Evolutionary conservation across 1,284 basidiomycete species (phyloP).

Genomic region (Schizophyllum commune): DNA sequence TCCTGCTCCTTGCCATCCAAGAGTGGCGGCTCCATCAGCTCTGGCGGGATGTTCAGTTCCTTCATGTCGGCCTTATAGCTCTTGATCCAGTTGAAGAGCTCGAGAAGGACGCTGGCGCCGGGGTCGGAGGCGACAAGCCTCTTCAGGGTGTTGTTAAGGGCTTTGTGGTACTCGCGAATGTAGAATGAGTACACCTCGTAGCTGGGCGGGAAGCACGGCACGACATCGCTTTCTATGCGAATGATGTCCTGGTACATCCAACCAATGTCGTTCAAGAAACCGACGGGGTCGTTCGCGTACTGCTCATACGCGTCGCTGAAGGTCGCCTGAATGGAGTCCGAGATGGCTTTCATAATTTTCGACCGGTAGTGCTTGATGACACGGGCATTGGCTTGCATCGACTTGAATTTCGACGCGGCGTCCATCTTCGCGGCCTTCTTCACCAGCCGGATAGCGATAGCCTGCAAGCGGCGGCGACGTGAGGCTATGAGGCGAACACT

Average conservation of each 20-base stretch:
- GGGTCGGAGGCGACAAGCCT: constrained; percentile 70
- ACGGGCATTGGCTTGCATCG: constrained; percentile 88
- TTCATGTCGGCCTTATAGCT: constrained; percentile 95
- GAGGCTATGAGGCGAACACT: constrained; percentile 1
- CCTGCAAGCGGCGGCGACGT: constrained; percentile 36
- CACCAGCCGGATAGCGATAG: constrained; percentile 87
- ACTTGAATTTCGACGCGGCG: constrained; percentile 84
- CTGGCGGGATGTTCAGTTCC: constrained; percentile 77
- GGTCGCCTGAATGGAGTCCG: constrained; percentile 67
- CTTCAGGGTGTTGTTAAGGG: constrained; percentile 74
- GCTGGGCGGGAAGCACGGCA: constrained; percentile 87
- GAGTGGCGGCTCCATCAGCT: constrained; percentile 82
- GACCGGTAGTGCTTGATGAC: constrained; percentile 95
- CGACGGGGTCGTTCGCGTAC: constrained; percentile 56
- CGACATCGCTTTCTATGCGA: constrained; percentile 81
- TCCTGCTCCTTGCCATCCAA: constrained; percentile 90
- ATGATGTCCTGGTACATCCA: constrained; percentile 97
- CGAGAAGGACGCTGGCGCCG: constrained; percentile 81
- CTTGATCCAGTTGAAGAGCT: constrained; percentile 90
- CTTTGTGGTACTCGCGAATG: constrained; percentile 88
- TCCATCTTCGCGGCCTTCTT: constrained; percentile 89
- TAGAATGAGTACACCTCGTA: constrained; percentile 84
- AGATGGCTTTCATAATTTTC: constrained; percentile 80
- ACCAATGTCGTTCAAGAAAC: constrained; percentile 72
- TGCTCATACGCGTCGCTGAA: constrained; percentile 67